Base-by-base conservation (phyloP, 139 green algal species). In the Penium margaritaceum region DNA sequence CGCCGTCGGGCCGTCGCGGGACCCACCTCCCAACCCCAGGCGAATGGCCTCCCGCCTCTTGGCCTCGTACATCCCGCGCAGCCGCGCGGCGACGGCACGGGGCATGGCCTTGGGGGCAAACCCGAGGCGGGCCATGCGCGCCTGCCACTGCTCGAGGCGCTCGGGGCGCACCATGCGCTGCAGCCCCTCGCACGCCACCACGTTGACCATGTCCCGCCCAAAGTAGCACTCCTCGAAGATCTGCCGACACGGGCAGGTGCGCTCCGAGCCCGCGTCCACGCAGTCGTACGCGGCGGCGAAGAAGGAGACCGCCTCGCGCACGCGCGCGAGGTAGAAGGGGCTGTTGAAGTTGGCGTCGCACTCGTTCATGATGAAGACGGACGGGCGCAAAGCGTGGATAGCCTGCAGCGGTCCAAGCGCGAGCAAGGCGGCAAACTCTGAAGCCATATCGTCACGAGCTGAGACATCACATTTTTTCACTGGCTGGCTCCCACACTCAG, bases 121-220 rank as follows among this genome's bases (percentile, higher is more conserved):
- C 19, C 66, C 66, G 46, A 30, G 38, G n/a, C 29, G n/a, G 32
- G 5, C 14, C 33, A 73, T 44, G 27, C 66, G 46, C 41, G 43
- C 24, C 66, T 43, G 36, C 66, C 66, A 73, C 47, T 73, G 24
- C 3, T 33, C 41, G 21, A 63, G 39, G 2, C 21, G 24, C 66
- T 73, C 66, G 17, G 66, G 14, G 21, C 66, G 39, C 41, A 61
- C 43, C 21, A 32, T 44, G 27, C 66, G 29, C 66, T 63, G 36
- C 24, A 73, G n/a, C 9, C 66, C 66, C 66, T 73, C 66, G 43
- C 66, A 73, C 3, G 66, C 66, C 3, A 73, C 37, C 4, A 63
- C 43, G 43, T 61, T 64, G 1, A 63, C n/a, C n/a, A 73, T 63
- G 66, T 73, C 66, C 0, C 66, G 39, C 1, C n/a, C 66, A 15